Conservation (phyloP, 2,329 filamentous ascomycete species). For the Fusarium papillatum region DNA sequence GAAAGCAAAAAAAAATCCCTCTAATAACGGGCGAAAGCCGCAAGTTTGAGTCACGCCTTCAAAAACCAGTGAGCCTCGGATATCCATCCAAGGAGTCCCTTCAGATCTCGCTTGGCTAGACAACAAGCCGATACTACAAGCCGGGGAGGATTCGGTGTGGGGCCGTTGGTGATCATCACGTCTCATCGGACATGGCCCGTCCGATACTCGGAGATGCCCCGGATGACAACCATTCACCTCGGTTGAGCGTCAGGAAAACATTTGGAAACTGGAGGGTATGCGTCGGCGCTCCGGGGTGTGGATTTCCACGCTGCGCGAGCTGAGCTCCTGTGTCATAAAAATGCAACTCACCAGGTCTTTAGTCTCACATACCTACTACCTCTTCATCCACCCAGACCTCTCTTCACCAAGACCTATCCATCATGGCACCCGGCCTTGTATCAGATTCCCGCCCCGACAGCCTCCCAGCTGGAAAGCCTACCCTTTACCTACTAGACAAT, state of each 20-base stretch:
- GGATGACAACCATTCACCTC: background rate
- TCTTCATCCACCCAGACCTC: background rate
- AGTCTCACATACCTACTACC: background rate
- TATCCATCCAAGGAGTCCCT: background rate
- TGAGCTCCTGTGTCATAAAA: conserved; percentile 3
- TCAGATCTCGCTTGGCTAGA: background rate
- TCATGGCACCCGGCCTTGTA: conserved; percentile 24
- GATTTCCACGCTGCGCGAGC: background rate
- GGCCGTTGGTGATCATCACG: background rate
- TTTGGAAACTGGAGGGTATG: background rate
- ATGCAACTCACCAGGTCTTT: conserved; percentile 1
- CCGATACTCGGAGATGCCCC: background rate
- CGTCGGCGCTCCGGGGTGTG: background rate
- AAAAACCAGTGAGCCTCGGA: background rate
- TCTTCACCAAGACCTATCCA: background rate
- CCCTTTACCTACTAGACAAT: conserved; percentile 55
- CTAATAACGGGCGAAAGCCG: background rate
- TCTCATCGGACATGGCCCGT: conserved; percentile 12
- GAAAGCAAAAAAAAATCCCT: background rate
- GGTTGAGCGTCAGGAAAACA: background rate
- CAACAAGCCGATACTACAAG: background rate
- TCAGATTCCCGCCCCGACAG: conserved; percentile 9
- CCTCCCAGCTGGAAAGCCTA: conserved; percentile 45
- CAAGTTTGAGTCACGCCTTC: background rate
- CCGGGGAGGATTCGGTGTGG: conserved; percentile 21